These are phyloP conservation scores for Saccharum officinarum DNA, from an alignment of 176 grass and related monocot species.

Conservation along the genomic window DNA sequence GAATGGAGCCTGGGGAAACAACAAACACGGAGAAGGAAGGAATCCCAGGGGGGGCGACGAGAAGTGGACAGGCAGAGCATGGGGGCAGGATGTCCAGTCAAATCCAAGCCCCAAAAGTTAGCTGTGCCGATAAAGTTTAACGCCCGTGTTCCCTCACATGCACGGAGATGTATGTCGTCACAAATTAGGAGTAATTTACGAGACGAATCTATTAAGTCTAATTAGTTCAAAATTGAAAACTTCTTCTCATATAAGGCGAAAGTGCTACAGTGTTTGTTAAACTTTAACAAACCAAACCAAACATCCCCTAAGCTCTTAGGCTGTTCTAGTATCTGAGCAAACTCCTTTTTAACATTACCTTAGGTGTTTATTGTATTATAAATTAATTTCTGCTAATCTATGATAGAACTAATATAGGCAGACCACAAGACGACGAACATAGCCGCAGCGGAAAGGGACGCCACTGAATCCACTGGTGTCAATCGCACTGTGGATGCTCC, in stretches of 20 bases:
- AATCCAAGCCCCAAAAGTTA: conserved; percentile 46
- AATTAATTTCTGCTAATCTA: neutral
- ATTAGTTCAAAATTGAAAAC: too few species aligned
- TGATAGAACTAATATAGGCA: neutral
- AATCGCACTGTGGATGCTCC: neutral
- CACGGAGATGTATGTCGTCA: too few species aligned
- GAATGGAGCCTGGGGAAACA: conserved; percentile 9
- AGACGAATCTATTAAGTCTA: too few species aligned
- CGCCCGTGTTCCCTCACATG: too few species aligned
- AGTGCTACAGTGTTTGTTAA: too few species aligned
- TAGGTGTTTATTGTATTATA: neutral
- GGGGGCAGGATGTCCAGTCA: conserved; percentile 19
- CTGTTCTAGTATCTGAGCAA: conserved; percentile 18
- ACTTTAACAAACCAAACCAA: too few species aligned
- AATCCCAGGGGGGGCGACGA: conserved; percentile 40
- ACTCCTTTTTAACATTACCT: neutral
- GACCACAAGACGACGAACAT: conserved; percentile 27
- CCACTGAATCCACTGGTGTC: conserved; percentile 5
- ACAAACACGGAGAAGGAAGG: conserved; percentile 27
- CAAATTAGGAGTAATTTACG: too few species aligned
- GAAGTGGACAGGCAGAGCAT: neutral
- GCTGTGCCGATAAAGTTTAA: neutral
- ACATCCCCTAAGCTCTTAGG: neutral
- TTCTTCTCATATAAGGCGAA: too few species aligned
- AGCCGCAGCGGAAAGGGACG: conserved; percentile 23